Evolutionary conservation across 1,284 basidiomycete species (phyloP).

Genomic region (Malassezia globosa): DNA sequence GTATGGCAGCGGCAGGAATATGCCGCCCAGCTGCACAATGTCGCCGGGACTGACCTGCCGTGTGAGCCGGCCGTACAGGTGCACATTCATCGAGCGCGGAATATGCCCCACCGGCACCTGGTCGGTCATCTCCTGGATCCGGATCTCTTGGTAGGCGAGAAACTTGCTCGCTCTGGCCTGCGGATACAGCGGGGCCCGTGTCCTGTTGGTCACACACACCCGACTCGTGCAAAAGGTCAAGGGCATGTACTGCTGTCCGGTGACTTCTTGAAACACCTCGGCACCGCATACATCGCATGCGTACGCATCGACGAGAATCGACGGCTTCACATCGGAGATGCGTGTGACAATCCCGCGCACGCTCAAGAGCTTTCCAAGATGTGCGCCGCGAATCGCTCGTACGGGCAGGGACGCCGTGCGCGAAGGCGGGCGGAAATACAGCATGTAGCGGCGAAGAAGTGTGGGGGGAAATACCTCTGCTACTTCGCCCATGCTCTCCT

Average conservation of each 20-base stretch:
- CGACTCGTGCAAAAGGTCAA: constrained; percentile 60
- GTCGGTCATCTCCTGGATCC: constrained; percentile 99
- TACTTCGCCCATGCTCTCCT: constrained; percentile 40
- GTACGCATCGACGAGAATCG: constrained; percentile 92
- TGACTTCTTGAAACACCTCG: constrained; percentile 96
- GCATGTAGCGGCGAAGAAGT: constrained; percentile 81
- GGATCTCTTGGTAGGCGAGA: constrained; percentile 94
- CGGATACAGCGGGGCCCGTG: constrained; percentile 85
- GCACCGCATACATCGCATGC: constrained; percentile 96
- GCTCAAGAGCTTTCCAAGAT: constrained; percentile 84
- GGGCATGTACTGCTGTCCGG: constrained; percentile 81
- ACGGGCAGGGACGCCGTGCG: constrained; percentile 59
- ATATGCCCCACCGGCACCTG: constrained; percentile 99
- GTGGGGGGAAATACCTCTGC: constrained; percentile 57
- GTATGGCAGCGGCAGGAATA: constrained; percentile 80
- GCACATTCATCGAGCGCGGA: constrained; percentile 91
- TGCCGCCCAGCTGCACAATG: constrained; percentile 78
- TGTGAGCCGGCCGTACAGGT: constrained; percentile 79
- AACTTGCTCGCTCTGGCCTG: constrained; percentile 95
- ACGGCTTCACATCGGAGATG: constrained; percentile 95
- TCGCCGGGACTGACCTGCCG: constrained; percentile 90
- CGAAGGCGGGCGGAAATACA: constrained; percentile 75
- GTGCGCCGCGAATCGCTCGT: constrained; percentile 70
- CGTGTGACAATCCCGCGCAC: constrained; percentile 95
- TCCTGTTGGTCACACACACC: constrained; percentile 76